A percentile compares a stretch with the other conserved stretches of the same genome.
Evolutionary conservation across 2,329 filamentous ascomycete species (phyloP).

Genomic region (Cercospora sp.): DNA sequence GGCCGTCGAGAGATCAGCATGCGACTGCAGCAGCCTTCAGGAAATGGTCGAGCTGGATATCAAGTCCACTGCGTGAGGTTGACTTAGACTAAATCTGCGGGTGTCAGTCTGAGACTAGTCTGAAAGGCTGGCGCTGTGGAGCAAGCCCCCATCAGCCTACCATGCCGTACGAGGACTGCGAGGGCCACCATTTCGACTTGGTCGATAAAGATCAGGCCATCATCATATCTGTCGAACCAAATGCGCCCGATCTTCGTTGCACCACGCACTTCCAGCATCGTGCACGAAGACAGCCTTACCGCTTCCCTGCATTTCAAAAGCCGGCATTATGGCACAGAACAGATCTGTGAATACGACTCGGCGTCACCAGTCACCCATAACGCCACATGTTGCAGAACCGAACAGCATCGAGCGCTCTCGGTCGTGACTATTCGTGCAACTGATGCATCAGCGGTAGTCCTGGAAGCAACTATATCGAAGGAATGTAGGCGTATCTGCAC

Average conservation of each 20-base stretch:
- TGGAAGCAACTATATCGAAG: not conserved
- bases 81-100: not conserved
- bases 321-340: not conserved
- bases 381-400: conserved; percentile 17
- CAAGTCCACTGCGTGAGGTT: not conserved
- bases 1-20: not conserved
- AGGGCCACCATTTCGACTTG: not conserved
- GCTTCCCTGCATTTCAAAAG: conserved; percentile 6
- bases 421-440: conserved; percentile 3
- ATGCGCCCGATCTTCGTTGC: not conserved
- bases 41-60: not conserved
- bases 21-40: too few relatives aligned
- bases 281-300: conserved; percentile 1
- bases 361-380: not conserved
- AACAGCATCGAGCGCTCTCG: not conserved
- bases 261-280: not conserved
- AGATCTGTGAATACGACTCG: conserved; percentile 5
- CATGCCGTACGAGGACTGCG: not conserved
- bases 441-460: not conserved
- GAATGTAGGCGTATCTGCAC: not conserved
- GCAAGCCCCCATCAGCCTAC: not conserved
- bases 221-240: not conserved
- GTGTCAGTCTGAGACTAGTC: conserved; percentile 5
- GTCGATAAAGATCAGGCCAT: not conserved
- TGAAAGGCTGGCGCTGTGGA: too few relatives aligned